These are phyloP conservation scores for Berberis thunbergii DNA, from an alignment of 164 flowering plant species.

Conservation along the genomic window DNA sequence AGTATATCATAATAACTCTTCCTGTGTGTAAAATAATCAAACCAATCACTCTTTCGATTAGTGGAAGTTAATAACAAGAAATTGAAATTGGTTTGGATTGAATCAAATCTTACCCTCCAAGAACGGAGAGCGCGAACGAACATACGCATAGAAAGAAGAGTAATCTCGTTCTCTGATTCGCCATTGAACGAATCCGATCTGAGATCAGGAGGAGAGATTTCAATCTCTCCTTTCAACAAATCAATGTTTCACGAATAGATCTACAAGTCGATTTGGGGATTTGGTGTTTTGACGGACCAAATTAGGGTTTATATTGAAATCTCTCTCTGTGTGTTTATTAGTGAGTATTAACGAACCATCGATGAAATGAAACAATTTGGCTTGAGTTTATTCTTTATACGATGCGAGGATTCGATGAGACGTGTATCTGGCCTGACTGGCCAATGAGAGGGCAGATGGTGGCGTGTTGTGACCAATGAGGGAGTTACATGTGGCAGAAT, in stretches of 20 bases:
- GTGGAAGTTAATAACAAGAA: background rate
- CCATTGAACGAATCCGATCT: conserved; percentile 25
- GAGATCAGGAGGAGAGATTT: conserved; percentile 15
- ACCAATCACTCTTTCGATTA: background rate
- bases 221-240: conserved; percentile 18
- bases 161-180: conserved; percentile 28
- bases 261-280: background rate
- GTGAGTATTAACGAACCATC: background rate
- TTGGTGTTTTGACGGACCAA: background rate
- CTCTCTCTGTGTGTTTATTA: background rate
- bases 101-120: conserved; percentile 45
- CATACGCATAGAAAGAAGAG: conserved; percentile 30
- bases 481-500: too few species aligned
- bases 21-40: conserved; percentile 25
- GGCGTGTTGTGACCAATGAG: too few species aligned
- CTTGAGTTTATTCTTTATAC: too few species aligned
- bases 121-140: conserved; percentile 25
- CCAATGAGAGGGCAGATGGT: too few species aligned
- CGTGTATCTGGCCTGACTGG: too few species aligned
- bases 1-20: conserved; percentile 88
- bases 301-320: background rate
- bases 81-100: background rate
- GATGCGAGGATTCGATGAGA: too few species aligned
- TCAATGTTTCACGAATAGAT: conserved; percentile 5
- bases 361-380: too few species aligned